phyloP scores from a whole-genome alignment of 1,139 yeast genomes.

The Geotrichum phurueaensis region DNA sequence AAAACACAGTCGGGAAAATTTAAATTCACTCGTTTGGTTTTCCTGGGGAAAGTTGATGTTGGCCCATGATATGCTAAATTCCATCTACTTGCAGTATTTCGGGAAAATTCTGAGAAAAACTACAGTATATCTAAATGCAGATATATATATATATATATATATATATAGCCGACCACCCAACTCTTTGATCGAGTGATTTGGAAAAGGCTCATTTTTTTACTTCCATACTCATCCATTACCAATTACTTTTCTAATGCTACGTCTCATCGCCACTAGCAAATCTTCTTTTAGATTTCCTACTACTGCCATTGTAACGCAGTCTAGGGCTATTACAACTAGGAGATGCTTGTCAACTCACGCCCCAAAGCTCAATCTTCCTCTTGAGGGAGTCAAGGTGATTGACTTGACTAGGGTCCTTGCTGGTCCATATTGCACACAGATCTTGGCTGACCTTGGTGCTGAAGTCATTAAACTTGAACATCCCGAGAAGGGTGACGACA shows the following conservation, averaged over 20 bases:
- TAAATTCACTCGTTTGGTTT: neutral
- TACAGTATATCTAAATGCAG: neutral
- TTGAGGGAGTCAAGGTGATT: conserved; percentile 36
- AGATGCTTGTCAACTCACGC: neutral
- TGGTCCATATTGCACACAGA: conserved; percentile 41
- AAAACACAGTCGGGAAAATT: neutral
- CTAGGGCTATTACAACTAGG: neutral
- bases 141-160: neutral
- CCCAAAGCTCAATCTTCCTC: conserved; percentile 24
- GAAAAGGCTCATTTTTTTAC: neutral
- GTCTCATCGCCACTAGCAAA: neutral
- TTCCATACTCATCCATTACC: neutral
- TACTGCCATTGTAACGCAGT: neutral
- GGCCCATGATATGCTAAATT: neutral
- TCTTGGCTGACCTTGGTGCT: conserved; percentile 42
- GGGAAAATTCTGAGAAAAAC: neutral
- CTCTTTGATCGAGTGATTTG: neutral
- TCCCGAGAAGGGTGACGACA: conserved; percentile 42
- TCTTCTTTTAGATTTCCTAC: neutral
- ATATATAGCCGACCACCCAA: neutral
- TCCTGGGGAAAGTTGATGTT: neutral
- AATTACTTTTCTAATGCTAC: neutral
- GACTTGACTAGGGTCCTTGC: conserved; percentile 42
- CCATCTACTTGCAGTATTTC: neutral
- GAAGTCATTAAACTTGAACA: conserved; percentile 41